Evolutionary conservation across 176 grass and related monocot genomes (phyloP), one percentile per base, ranked within the genome.

Genomic region (Hordeum marinum): DNA sequence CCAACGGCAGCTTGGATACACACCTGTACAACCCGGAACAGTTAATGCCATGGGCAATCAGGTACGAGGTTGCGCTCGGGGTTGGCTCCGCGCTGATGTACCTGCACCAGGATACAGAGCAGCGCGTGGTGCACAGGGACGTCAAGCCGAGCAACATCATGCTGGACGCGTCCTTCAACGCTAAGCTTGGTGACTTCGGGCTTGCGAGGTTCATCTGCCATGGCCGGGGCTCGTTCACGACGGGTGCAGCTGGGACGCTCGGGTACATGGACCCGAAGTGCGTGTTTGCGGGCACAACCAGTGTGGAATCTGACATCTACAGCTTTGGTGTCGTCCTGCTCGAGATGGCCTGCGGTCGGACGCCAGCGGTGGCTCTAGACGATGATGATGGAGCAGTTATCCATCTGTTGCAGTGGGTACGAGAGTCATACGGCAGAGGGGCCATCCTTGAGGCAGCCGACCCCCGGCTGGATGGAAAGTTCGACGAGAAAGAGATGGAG

Each of bases 1-100:
- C 54, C 37, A 92, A 95, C 1, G 93, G 88, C 7, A 92, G 90
- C 76, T 76, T 95, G 0, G 93, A 92, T 54, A 10, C 8, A 0
- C 83, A 94, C 52, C 75, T 94, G 6, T 78, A 94, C 82, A 52
- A 18, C 0, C 20, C 42, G 0, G 65, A 83, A 8, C 18, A 7
- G 27, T 0, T 21, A 4, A 72, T 94, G 8, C 9, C 46, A 2
- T 94, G 93, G 93, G 52, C 67, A 18, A 12, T 21, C 11, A 76
- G 85, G 42, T 75, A 87, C 0, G 40, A 76, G 79, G 26, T 80
- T 3, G 21, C 0, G 1, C 78, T 80, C 0, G 78, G 78, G 0
- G 0, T 80, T 0, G 78, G 78, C 0, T 80, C 78, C 0, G 78
- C 42, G 0, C 78, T 80, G 26, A 2, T 65, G 17, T 80, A 80